Conservation (phyloP, 371 early-diverging fungal species). For the Lichtheimia corymbifera region DNA sequence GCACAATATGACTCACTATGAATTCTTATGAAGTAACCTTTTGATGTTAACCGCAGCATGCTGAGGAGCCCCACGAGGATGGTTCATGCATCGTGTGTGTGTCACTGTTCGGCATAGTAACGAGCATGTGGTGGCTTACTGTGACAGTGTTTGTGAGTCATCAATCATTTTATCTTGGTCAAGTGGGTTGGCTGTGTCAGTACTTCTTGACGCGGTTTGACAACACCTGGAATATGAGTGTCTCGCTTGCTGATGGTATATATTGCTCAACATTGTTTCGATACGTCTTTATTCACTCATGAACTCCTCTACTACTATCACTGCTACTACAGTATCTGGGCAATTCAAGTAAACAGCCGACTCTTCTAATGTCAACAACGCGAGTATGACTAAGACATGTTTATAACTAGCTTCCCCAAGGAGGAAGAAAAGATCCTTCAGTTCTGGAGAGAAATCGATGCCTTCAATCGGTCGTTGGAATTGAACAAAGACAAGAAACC, state of each 20-base stretch:
- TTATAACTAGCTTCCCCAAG: slow-evolving; percentile 77
- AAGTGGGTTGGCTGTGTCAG: not conserved
- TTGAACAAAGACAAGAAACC: slow-evolving; percentile 89
- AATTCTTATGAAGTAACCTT: too few species aligned
- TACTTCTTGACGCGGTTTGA: slow-evolving; percentile 1
- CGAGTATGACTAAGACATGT: not conserved
- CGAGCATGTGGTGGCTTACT: not conserved
- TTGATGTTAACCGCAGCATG: too few species aligned
- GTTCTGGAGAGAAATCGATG: slow-evolving; percentile 98
- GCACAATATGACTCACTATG: too few species aligned
- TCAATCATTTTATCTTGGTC: not conserved
- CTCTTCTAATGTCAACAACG: slow-evolving; percentile 2
- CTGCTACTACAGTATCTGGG: slow-evolving; percentile 38
- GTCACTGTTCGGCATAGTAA: too few species aligned
- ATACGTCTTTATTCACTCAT: not conserved
- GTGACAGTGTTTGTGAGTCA: slow-evolving; percentile 1
- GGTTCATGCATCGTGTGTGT: too few species aligned
- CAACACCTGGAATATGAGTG: slow-evolving; percentile 14
- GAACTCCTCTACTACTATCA: not conserved
- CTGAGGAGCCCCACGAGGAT: too few species aligned
- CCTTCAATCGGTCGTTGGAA: slow-evolving; percentile 94
- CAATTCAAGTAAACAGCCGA: slow-evolving; percentile 47
- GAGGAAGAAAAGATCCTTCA: slow-evolving; percentile 96
- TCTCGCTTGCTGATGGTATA: slow-evolving; percentile 16
- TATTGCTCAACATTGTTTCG: too few species aligned